Percentiles rank a stretch among this genome's conserved stretches.
phyloP scores from a whole-genome alignment of 306 rosid genomes.

The Trifolium repens region DNA sequence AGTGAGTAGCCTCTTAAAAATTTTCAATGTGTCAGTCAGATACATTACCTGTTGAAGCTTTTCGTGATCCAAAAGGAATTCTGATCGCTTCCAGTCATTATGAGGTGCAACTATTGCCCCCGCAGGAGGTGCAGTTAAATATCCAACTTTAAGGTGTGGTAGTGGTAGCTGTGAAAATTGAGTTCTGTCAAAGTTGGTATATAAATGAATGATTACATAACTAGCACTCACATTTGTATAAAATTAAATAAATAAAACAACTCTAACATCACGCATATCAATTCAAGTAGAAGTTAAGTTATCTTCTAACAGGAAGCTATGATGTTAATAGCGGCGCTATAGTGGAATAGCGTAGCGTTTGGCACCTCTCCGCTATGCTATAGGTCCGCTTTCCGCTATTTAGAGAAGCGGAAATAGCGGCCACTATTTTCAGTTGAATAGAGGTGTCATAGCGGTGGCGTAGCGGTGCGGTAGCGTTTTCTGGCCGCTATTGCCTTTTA shows the following conservation, averaged over 20 bases:
- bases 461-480: too few relatives aligned
- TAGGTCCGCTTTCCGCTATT: too few relatives aligned
- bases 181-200: conserved; percentile 41
- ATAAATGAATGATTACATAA: conserved; percentile 33
- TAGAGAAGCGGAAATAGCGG: too few relatives aligned
- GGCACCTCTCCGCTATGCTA: too few relatives aligned
- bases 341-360: too few relatives aligned
- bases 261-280: conserved; percentile 24
- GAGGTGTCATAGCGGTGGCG: too few relatives aligned
- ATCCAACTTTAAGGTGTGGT: conserved; percentile 90
- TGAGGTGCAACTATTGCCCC: conserved; percentile 86
- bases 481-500: too few relatives aligned
- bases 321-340: too few relatives aligned
- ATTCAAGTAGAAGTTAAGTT: conserved; percentile 29
- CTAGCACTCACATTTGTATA: conserved; percentile 26
- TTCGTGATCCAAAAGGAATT: conserved; percentile 82
- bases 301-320: conserved; percentile 30
- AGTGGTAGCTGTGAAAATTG: conserved; percentile 80
- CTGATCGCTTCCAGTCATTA: conserved; percentile 93
- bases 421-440: too few relatives aligned
- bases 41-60: conserved; percentile 81
- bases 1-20: conserved; percentile 22
- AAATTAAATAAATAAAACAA: conserved; percentile 29
- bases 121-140: conserved; percentile 88
- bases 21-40: conserved; percentile 35